These are phyloP conservation scores for Leishmania major DNA, from an alignment of 208 protist genomes.

Conservation along the genomic window DNA sequence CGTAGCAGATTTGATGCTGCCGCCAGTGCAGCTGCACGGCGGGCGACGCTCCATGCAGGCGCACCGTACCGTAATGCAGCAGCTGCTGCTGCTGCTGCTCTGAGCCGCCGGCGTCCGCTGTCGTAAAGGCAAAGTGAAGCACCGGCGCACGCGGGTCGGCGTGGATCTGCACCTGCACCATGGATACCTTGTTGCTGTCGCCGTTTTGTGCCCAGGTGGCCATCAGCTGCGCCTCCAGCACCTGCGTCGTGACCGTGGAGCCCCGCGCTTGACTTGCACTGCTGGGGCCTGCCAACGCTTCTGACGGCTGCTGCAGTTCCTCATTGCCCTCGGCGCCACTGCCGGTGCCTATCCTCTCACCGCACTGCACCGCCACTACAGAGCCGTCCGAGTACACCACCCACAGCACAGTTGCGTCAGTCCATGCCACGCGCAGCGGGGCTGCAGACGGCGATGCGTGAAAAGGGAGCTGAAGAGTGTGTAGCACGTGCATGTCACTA, in stretches of 20 bases:
- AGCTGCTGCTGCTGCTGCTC: not conserved
- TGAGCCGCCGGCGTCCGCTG: constrained; percentile 1
- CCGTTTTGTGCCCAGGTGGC: not conserved
- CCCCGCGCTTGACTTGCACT: not conserved
- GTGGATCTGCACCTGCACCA: constrained; percentile 15
- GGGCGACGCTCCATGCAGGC: constrained; percentile 2
- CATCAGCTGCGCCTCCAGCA: constrained; percentile 11
- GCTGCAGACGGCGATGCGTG: constrained; percentile 20
- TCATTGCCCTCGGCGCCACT: not conserved
- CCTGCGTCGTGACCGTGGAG: constrained; percentile 1
- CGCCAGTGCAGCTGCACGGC: constrained; percentile 17
- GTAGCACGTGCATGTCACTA: constrained; percentile 19
- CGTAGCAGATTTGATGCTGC: constrained; percentile 23
- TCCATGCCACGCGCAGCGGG: constrained; percentile 37
- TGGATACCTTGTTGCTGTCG: not conserved
- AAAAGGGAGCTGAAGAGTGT: constrained; percentile 24
- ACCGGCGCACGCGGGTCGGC: constrained; percentile 32
- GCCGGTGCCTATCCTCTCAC: not conserved
- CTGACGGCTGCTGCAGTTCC: constrained; percentile 13
- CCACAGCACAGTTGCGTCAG: constrained; percentile 47
- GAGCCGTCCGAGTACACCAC: constrained; percentile 56
- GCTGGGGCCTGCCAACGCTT: not conserved
- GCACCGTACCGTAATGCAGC: constrained; percentile 40
- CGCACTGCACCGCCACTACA: constrained; percentile 33
- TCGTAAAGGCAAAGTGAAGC: constrained; percentile 32